These are phyloP conservation scores for Protea cynaroides DNA, from an alignment of 164 flowering plant species.

Conservation along the genomic window DNA sequence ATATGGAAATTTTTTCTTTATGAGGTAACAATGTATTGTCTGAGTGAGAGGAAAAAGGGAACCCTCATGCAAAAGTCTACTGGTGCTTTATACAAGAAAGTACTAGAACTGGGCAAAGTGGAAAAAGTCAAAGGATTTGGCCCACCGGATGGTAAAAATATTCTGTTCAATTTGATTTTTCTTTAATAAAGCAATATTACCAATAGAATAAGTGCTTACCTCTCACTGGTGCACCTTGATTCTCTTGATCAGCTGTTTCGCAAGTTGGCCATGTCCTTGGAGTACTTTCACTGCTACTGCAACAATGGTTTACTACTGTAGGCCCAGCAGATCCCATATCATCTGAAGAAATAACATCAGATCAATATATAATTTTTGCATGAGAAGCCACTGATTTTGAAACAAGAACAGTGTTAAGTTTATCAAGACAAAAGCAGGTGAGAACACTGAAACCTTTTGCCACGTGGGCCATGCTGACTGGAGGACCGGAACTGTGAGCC, in stretches of 20 bases:
- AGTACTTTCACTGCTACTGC: slow-evolving; percentile 64
- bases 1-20: background rate
- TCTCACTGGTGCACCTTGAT: slow-evolving; percentile 37
- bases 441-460: slow-evolving; percentile 34
- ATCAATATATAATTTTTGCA: background rate
- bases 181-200: background rate
- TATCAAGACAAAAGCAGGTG: background rate
- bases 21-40: background rate
- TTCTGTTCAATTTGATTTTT: background rate
- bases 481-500: slow-evolving; percentile 41
- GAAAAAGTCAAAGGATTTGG: background rate
- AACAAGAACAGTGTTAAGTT: background rate
- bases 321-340: slow-evolving; percentile 39
- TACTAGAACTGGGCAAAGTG: background rate
- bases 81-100: background rate
- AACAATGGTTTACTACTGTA: slow-evolving; percentile 32
- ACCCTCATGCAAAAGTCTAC: no score
- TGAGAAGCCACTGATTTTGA: slow-evolving; percentile 2
- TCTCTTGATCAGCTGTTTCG: slow-evolving; percentile 39
- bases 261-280: slow-evolving; percentile 32
- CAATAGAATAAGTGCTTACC: slow-evolving; percentile 24
- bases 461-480: slow-evolving; percentile 27
- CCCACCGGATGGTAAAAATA: background rate
- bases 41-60: background rate
- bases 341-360: slow-evolving; percentile 16